A percentile compares a stretch with the other conserved stretches of the same genome.
phyloP scores from a whole-genome alignment of 179 eudicot genomes.

The Pouteria campechiana region DNA sequence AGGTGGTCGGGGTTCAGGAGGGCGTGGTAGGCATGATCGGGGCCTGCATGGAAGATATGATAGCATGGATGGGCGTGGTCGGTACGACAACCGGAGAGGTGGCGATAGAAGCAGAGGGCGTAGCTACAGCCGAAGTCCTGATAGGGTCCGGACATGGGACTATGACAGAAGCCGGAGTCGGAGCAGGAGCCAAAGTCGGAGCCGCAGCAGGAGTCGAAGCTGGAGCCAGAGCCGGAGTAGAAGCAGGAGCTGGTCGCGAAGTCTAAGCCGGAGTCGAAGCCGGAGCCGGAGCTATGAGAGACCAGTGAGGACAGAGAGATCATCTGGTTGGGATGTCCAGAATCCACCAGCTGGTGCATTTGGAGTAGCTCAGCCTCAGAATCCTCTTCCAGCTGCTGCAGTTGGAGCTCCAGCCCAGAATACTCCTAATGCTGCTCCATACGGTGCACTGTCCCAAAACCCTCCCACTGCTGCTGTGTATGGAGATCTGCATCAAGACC shows the following conservation, averaged over 20 bases:
- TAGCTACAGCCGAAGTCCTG: constrained; percentile 71
- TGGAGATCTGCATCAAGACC: constrained; percentile 30
- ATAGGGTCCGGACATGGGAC: constrained; percentile 76
- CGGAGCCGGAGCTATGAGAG: constrained; percentile 41
- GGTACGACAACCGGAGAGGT: constrained; percentile 58
- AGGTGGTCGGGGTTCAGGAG: constrained; percentile 47
- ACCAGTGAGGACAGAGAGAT: no score
- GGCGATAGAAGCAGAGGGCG: constrained; percentile 52
- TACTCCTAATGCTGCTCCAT: constrained; percentile 1
- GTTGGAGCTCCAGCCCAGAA: constrained; percentile 12
- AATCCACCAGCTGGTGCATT: no score
- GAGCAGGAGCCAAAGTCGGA: constrained; percentile 44
- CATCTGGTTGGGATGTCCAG: no score
- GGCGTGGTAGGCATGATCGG: constrained; percentile 41
- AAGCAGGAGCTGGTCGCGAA: constrained; percentile 32
- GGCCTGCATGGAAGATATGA: no score
- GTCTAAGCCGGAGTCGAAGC: constrained; percentile 30
- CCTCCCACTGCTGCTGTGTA: constrained; percentile 26
- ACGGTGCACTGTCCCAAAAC: neutral
- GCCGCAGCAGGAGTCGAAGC: constrained; percentile 45
- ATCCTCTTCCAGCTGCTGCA: constrained; percentile 26
- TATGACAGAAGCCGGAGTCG: constrained; percentile 38
- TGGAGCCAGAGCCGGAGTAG: constrained; percentile 30
- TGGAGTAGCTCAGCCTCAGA: no score
- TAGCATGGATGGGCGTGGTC: constrained; percentile 48